Evolutionary conservation across 805 yeast species (phyloP).

Genomic region (Lipomyces mesembrius): DNA sequence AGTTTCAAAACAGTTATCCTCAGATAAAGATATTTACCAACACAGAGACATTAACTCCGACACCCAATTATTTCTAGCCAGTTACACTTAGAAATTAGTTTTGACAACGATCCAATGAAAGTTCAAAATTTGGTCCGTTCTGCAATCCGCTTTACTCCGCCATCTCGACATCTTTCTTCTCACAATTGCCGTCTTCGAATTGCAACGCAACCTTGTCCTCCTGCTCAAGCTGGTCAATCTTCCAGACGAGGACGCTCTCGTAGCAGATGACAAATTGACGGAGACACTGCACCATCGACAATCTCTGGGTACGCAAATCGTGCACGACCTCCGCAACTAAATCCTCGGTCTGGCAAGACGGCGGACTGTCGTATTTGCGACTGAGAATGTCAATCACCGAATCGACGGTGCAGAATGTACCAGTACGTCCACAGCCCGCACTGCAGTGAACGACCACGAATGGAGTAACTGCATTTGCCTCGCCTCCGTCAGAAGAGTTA

Average conservation of each 20-base stretch:
- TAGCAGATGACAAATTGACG: constrained; percentile 77
- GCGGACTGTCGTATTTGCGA: constrained; percentile 4
- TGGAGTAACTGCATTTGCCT: constrained; percentile 34
- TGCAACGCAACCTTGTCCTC: constrained; percentile 2
- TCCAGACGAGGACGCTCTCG: constrained; percentile 53
- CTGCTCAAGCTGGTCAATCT: constrained; percentile 16
- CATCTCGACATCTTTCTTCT: constrained; percentile 7
- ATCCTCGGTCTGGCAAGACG: constrained; percentile 51
- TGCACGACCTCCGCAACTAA: constrained; percentile 66
- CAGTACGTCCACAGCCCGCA: constrained; percentile 98
- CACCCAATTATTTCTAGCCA: background rate
- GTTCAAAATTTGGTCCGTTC: background rate
- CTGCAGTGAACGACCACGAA: constrained; percentile 86
- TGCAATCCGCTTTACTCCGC: background rate
- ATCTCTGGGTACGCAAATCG: constrained; percentile 70
- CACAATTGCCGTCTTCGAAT: background rate
- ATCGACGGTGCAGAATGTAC: constrained; percentile 66
- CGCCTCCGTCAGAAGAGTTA: constrained; percentile 39
- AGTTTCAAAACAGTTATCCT: background rate
- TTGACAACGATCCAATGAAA: background rate
- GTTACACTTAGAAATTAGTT: too few species aligned
- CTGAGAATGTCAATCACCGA: constrained; percentile 51
- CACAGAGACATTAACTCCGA: background rate
- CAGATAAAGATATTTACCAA: too few species aligned
- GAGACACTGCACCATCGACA: constrained; percentile 83